Base-by-base conservation (phyloP, 192 early-diverging fungal genomes). In the Coemansia sp. region DNA sequence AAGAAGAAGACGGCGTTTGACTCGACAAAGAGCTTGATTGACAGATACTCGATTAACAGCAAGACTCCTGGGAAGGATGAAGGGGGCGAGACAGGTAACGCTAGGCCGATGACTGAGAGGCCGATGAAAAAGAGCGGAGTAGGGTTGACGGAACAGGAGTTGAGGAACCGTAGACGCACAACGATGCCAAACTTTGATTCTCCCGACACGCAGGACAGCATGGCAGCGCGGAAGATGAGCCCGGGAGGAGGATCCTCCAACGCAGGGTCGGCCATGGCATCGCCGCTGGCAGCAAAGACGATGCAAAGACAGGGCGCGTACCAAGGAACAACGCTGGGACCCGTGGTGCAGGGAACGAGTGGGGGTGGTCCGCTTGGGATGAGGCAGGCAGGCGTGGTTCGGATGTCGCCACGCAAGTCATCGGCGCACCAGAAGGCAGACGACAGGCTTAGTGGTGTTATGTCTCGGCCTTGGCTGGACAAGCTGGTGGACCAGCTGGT, bases 1-100 rank as follows among this genome's bases (percentile, higher is more conserved):
- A 98, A 98, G 81, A 95, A 96, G 69, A 95, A 93, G 75, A 95
- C 94, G 0, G 89, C 91, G 1, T 98, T 92, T 74, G 94, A 96
- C 65, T 82, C 89, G 32, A 97, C 96, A 45, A 93, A 97, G 75
- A 90, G 75, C 16, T 82, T 98, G 32, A 76, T 98, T 38, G 95
- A 99, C 70, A 80, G 92, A 44, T 99, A 94, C 77, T 94, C 95
- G 63, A 61, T 75, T 44, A 70, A 74, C 52, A 70, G 68, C 32
- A 61, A 61, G 52, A 45, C 52, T 18, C 44, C 53, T 43, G 69
- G 50, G 10, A 61, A 54, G 44, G 52, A 56, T 0, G 16, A 6
- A 9, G 54, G 42, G 13, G 52, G 8, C 5, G 68, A 47, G 42
- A 19, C 18, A 1, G 44, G 57, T 4, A 54, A 54, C 11, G 5